Evolutionary conservation across 1,284 basidiomycete species (phyloP).

Genomic region (Grifola frondosa): DNA sequence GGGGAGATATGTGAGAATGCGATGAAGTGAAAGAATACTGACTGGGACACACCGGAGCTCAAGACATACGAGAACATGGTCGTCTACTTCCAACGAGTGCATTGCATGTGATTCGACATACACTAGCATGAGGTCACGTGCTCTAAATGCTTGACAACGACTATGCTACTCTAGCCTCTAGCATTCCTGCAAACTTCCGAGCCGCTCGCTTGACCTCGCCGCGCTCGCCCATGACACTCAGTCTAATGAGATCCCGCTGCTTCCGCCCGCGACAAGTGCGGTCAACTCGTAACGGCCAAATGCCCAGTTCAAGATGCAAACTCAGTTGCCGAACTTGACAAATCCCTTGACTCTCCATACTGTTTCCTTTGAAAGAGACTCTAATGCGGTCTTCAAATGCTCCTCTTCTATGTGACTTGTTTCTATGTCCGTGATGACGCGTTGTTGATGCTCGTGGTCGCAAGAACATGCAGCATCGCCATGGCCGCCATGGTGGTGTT

Average conservation of each 20-base stretch:
- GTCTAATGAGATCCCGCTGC: slow-evolving; percentile 41
- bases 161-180: slow-evolving; percentile 40
- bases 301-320: slow-evolving; percentile 84
- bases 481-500: slow-evolving; percentile 35
- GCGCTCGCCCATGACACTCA: slow-evolving; percentile 88
- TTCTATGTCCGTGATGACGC: slow-evolving; percentile 2
- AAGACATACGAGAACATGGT: slow-evolving; percentile 60
- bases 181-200: slow-evolving; percentile 51
- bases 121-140: neutral
- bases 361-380: slow-evolving; percentile 59
- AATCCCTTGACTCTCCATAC: slow-evolving; percentile 86
- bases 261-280: slow-evolving; percentile 34
- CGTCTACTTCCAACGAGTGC: slow-evolving; percentile 23
- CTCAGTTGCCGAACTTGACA: slow-evolving; percentile 51
- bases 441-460: slow-evolving; percentile 10
- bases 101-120: slow-evolving; percentile 33
- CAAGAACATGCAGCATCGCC: slow-evolving; percentile 18
- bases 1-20: slow-evolving; percentile 1
- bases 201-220: slow-evolving; percentile 72
- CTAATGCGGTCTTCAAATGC: slow-evolving; percentile 47
- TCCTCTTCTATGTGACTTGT: slow-evolving; percentile 22
- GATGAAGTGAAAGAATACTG: neutral
- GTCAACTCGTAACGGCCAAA: slow-evolving; percentile 82
- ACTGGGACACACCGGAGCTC: slow-evolving; percentile 42
- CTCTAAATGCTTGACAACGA: neutral